Evolutionary conservation across 441 rosid genomes (phyloP).

Genomic region (Populus tomentosa): DNA sequence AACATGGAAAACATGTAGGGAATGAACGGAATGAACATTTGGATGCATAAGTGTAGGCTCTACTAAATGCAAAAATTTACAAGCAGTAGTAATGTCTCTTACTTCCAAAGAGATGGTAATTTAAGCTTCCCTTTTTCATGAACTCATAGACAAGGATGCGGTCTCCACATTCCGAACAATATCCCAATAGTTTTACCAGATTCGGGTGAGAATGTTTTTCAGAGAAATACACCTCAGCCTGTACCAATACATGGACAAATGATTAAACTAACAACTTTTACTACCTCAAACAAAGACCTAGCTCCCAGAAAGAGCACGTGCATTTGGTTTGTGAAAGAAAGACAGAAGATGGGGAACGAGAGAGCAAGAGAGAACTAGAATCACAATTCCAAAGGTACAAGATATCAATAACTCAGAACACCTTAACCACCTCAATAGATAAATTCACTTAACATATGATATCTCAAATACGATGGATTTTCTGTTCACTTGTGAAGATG

Average conservation of each 20-base stretch:
- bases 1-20: too few species aligned
- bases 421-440: neutral
- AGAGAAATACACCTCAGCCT: constrained; percentile 62
- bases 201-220: constrained; percentile 63
- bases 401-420: neutral
- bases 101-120: too few species aligned
- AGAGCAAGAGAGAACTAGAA: neutral
- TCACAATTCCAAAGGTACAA: neutral
- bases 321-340: neutral
- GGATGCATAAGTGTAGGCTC: too few species aligned
- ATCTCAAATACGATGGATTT: neutral
- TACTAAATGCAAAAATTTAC: too few species aligned
- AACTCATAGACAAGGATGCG: constrained; percentile 61
- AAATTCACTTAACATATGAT: too few species aligned
- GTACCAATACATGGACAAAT: constrained; percentile 14
- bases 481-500: neutral
- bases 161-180: constrained; percentile 53
- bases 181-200: constrained; percentile 57
- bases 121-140: too few species aligned
- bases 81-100: too few species aligned
- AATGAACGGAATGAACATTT: too few species aligned
- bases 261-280: neutral
- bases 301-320: neutral
- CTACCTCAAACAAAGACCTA: neutral
- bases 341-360: neutral